Conservation (phyloP, 2,329 filamentous ascomycete species). For the Paecilomyces sp. region DNA sequence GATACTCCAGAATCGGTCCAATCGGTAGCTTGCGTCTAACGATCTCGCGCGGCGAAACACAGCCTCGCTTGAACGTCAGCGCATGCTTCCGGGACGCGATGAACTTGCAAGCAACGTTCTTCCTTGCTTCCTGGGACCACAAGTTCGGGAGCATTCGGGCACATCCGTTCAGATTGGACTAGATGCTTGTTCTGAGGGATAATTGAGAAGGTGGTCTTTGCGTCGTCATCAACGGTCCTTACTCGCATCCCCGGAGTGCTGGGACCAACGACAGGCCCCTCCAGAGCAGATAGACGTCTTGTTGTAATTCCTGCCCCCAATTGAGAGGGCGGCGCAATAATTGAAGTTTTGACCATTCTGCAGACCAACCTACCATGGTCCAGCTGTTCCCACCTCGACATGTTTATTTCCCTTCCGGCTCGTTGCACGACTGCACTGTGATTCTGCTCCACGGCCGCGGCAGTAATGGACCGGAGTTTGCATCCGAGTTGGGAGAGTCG, state of each 20-base stretch:
- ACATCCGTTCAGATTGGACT: neutral
- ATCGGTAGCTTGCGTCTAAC: neutral
- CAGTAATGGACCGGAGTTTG: constrained; percentile 7
- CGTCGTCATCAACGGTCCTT: neutral
- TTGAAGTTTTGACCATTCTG: neutral
- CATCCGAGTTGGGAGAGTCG: constrained; percentile 2
- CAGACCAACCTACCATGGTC: neutral
- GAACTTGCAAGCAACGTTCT: neutral
- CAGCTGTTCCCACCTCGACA: constrained; percentile 5
- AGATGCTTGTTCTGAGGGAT: neutral
- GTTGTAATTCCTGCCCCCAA: neutral
- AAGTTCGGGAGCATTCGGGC: neutral
- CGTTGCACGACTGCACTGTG: constrained; percentile 5
- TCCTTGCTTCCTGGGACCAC: neutral
- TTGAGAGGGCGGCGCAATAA: neutral
- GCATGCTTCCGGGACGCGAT: neutral
- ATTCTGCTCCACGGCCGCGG: constrained; percentile 8
- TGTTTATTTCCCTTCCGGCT: constrained; percentile 5
- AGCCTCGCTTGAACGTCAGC: neutral
- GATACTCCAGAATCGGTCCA: neutral
- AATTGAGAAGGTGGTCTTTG: neutral
- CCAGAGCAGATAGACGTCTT: neutral
- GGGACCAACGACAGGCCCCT: neutral
- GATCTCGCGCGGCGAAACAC: neutral
- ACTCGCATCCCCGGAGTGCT: neutral